A percentile compares a stretch with the other conserved stretches of the same genome.
Conservation (phyloP, 768 basidiomycete genomes). For the Mycena chlorophos region DNA sequence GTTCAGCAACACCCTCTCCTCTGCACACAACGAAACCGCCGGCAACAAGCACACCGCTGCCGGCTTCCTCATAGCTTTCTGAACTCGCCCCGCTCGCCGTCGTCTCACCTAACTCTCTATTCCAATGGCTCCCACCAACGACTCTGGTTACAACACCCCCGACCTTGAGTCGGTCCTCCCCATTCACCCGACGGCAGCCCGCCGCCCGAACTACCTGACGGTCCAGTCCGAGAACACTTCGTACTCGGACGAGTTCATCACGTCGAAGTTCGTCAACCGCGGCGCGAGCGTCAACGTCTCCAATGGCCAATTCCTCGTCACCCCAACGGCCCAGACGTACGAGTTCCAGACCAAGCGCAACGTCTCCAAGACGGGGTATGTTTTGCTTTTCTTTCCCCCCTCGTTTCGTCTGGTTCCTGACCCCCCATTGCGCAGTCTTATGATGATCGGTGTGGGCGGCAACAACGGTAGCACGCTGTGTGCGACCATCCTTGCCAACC, state of each 20-base stretch:
- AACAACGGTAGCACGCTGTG: constrained; percentile 96
- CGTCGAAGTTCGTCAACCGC: constrained; percentile 78
- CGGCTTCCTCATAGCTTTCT: constrained; percentile 57
- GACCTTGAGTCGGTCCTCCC: constrained; percentile 68
- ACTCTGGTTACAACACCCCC: constrained; percentile 74
- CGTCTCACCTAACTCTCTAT: constrained; percentile 29
- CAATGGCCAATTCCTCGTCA: constrained; percentile 76
- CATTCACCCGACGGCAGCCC: constrained; percentile 83
- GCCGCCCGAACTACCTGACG: constrained; percentile 72
- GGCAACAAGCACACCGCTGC: constrained; percentile 82
- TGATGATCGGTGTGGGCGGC: constrained; percentile 96
- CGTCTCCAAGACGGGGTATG: constrained; percentile 91
- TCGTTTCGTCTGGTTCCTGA: constrained; percentile 14
- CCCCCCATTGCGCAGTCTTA: constrained; percentile 62
- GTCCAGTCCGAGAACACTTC: constrained; percentile 80
- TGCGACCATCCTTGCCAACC: constrained; percentile 95
- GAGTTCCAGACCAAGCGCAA: constrained; percentile 90
- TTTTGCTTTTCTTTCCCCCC: constrained; percentile 23
- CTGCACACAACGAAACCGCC: constrained; percentile 85
- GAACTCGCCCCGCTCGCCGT: constrained; percentile 33
- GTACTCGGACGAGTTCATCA: constrained; percentile 83
- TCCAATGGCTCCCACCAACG: constrained; percentile 54
- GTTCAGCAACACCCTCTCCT: constrained; percentile 94
- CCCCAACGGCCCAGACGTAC: constrained; percentile 75
- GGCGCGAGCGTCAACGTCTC: constrained; percentile 68